phyloP scores from a whole-genome alignment of 169 alveolate genomes.

The Eimeria necatrix region DNA sequence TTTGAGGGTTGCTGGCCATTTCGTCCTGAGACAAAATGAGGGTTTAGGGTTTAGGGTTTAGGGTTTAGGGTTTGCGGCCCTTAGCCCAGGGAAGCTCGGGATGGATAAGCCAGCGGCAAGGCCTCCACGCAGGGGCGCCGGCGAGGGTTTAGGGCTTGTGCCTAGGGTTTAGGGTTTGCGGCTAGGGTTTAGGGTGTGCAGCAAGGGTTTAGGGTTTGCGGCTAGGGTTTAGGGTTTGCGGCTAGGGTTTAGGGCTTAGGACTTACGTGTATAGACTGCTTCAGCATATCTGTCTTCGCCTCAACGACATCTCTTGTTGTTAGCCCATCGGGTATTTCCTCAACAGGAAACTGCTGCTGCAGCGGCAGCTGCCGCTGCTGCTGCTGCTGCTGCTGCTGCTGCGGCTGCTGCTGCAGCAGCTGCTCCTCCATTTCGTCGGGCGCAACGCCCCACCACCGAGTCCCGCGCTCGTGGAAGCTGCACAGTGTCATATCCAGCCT shows the following conservation, averaged over 20 bases:
- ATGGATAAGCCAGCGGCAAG: too few species aligned
- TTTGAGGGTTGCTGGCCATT: slow-evolving; percentile 32
- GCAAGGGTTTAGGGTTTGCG: neutral
- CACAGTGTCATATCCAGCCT: slow-evolving; percentile 26
- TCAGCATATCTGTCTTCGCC: slow-evolving; percentile 26
- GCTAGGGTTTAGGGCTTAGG: neutral
- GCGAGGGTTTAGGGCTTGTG: neutral
- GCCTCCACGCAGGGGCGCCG: neutral
- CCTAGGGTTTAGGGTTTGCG: neutral
- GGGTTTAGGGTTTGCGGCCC: neutral
- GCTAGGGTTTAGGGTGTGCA: neutral
- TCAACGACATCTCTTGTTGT: neutral
- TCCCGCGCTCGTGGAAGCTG: slow-evolving; percentile 17
- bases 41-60: neutral
- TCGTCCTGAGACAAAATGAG: slow-evolving; percentile 3
- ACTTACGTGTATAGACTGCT: neutral
- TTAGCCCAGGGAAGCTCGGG: neutral
- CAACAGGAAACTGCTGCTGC: slow-evolving; percentile 5
- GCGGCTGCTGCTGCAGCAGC: neutral
- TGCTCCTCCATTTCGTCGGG: neutral
- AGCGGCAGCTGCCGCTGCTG: neutral
- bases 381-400: too few species aligned
- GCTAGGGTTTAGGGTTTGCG: neutral
- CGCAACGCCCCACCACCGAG: slow-evolving; percentile 4
- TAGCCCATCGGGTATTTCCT: neutral